phyloP scores from a whole-genome alignment of 2,329 filamentous ascomycete genomes.

The Aspergillus candidus region DNA sequence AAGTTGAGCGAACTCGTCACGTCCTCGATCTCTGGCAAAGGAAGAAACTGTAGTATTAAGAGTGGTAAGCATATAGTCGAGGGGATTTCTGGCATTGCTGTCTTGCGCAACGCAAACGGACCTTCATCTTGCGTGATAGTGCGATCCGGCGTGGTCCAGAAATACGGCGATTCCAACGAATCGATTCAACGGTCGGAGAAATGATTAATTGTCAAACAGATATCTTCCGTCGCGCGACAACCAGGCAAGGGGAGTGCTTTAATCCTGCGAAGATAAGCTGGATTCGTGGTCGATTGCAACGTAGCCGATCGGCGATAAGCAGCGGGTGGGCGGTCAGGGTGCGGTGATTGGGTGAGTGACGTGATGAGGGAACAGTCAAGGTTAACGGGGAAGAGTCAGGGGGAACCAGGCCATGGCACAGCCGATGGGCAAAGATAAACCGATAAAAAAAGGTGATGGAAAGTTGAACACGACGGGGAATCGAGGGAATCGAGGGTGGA shows the following conservation, averaged over 20 bases:
- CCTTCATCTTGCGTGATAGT: conserved; percentile 15
- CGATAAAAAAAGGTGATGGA: conserved; percentile 21
- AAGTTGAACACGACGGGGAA: background rate
- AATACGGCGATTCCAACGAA: background rate
- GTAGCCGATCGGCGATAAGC: conserved; percentile 39
- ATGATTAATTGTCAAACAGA: background rate
- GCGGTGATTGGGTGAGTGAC: conserved; percentile 9
- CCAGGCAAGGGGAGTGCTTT: conserved; percentile 3
- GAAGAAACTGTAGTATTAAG: conserved; percentile 65
- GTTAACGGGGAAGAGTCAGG: conserved; percentile 6
- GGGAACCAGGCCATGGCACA: too few relatives aligned
- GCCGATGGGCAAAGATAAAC: too few relatives aligned
- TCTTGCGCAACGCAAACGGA: conserved; percentile 4
- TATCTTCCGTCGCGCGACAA: background rate
- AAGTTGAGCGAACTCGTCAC: conserved; percentile 93
- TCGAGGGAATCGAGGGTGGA: too few relatives aligned
- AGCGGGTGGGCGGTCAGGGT: conserved; percentile 19
- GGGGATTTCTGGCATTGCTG: background rate
- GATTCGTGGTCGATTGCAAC: conserved; percentile 18
- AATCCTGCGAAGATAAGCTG: conserved; percentile 5
- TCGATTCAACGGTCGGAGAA: background rate
- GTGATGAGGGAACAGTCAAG: conserved; percentile 7
- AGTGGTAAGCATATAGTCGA: conserved; percentile 6
- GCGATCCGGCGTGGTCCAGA: background rate
- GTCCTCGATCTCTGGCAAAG: conserved; percentile 82